These are phyloP conservation scores for Lachancea waltii DNA, from an alignment of 805 yeast genomes.

Conservation along the genomic window DNA sequence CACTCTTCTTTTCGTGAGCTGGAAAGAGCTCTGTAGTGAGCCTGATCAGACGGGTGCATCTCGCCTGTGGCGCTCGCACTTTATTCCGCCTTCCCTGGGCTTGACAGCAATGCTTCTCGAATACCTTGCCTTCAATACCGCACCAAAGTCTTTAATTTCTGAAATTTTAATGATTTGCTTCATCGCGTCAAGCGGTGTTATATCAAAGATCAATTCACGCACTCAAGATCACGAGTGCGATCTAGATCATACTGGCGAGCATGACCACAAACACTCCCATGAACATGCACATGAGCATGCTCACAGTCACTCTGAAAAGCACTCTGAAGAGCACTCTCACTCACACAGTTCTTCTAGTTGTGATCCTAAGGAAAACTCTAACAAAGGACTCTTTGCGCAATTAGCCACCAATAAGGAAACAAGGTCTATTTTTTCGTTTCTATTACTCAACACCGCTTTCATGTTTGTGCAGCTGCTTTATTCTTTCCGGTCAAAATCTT, in stretches of 20 bases:
- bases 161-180: slow-evolving; percentile 16
- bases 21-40: slow-evolving; percentile 20
- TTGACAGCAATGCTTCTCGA: slow-evolving; percentile 32
- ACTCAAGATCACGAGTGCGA: slow-evolving; percentile 1
- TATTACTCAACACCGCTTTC: slow-evolving; percentile 79
- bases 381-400: slow-evolving; percentile 22
- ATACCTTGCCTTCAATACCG: slow-evolving; percentile 30
- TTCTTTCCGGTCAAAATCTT: slow-evolving; percentile 85
- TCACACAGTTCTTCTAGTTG: slow-evolving; percentile 8
- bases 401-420: slow-evolving; percentile 58
- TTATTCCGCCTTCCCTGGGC: slow-evolving; percentile 24
- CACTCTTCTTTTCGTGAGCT: slow-evolving; percentile 21
- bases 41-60: slow-evolving; percentile 1
- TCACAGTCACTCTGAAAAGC: slow-evolving; percentile 8
- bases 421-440: slow-evolving; percentile 79
- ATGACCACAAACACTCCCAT: neutral
- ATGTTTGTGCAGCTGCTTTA: slow-evolving; percentile 92
- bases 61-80: slow-evolving; percentile 5
- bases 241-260: slow-evolving; percentile 7
- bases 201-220: neutral
- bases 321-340: slow-evolving; percentile 7
- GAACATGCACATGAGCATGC: slow-evolving; percentile 12
- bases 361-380: slow-evolving; percentile 6
- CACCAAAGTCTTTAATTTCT: slow-evolving; percentile 10
- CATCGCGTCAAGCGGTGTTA: slow-evolving; percentile 11